phyloP scores from a whole-genome alignment of 306 rosid genomes.

The Echinosophora koreensis region DNA sequence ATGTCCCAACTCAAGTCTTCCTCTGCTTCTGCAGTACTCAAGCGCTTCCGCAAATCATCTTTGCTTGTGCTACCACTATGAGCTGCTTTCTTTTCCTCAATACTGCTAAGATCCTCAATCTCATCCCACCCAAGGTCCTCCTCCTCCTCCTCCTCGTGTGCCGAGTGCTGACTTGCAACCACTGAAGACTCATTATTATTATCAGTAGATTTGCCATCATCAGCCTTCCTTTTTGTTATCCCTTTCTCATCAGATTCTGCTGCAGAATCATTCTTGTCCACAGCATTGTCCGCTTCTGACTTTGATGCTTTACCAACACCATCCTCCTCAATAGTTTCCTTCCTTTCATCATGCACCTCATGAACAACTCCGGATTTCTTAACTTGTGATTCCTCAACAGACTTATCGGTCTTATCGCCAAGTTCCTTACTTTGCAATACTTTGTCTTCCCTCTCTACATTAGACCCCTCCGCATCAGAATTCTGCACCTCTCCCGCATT shows the following conservation, averaged over 20 bases:
- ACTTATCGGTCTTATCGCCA: slow-evolving; percentile 43
- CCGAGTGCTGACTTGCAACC: slow-evolving; percentile 51
- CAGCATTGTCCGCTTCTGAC: slow-evolving; percentile 50
- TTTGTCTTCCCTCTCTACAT: slow-evolving; percentile 31
- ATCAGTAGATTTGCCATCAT: slow-evolving; percentile 48
- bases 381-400: slow-evolving; percentile 40
- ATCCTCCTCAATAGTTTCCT: slow-evolving; percentile 34
- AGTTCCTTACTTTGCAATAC: slow-evolving; percentile 41
- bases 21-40: slow-evolving; percentile 77
- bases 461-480: slow-evolving; percentile 40
- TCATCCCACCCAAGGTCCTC: slow-evolving; percentile 96
- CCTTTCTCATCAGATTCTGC: slow-evolving; percentile 50
- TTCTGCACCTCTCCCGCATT: slow-evolving; percentile 43
- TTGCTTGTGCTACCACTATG: slow-evolving; percentile 50
- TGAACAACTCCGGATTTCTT: slow-evolving; percentile 44
- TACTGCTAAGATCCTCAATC: slow-evolving; percentile 83
- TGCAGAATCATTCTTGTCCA: slow-evolving; percentile 48
- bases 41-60: slow-evolving; percentile 68
- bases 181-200: slow-evolving; percentile 50
- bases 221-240: slow-evolving; percentile 45
- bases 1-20: slow-evolving; percentile 94
- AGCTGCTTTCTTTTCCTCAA: slow-evolving; percentile 68
- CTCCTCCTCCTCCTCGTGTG: slow-evolving; percentile 55
- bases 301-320: slow-evolving; percentile 45
- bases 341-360: slow-evolving; percentile 43